Evolutionary conservation across 352 stramenopile genomes (phyloP).

Genomic region (Pythium chondricola): DNA sequence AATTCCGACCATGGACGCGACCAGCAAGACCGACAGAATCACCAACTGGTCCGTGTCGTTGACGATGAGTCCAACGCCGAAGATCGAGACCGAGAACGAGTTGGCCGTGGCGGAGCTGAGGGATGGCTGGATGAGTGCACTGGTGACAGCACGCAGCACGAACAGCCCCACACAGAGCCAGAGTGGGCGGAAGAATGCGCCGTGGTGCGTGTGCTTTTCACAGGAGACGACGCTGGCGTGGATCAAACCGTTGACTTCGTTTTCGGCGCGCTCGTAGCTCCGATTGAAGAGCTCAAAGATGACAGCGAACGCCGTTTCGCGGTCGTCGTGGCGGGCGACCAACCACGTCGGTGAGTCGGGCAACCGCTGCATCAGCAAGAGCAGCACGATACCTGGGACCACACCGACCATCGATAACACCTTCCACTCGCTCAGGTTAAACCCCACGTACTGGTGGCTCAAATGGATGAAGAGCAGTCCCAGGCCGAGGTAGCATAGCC

Average conservation of each 20-base stretch:
- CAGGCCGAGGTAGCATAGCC: conserved; percentile 44
- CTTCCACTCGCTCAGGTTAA: conserved; percentile 83
- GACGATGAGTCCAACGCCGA: conserved; percentile 51
- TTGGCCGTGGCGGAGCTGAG: conserved; percentile 33
- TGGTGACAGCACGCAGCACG: conserved; percentile 38
- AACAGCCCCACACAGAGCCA: conserved; percentile 49
- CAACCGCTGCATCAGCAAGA: conserved; percentile 61
- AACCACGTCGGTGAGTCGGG: conserved; percentile 80
- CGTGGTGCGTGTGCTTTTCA: conserved; percentile 43
- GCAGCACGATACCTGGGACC: conserved; percentile 36
- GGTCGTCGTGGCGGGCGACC: conserved; percentile 63
- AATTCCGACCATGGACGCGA: conserved; percentile 41
- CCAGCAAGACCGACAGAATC: conserved; percentile 31
- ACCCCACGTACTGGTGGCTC: conserved; percentile 59
- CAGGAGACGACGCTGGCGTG: conserved; percentile 59
- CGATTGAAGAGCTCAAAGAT: conserved; percentile 46
- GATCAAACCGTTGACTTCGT: conserved; percentile 68
- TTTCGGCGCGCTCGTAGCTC: conserved; percentile 47
- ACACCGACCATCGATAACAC: conserved; percentile 48
- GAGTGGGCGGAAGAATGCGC: conserved; percentile 63
- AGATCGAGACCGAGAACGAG: conserved; percentile 49
- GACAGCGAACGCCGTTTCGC: conserved; percentile 53
- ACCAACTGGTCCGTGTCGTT: conserved; percentile 43
- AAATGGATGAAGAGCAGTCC: conserved; percentile 54
- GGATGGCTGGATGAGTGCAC: conserved; percentile 41